Conservation (phyloP, 805 yeast genomes). For the Saturnispora diversa region DNA sequence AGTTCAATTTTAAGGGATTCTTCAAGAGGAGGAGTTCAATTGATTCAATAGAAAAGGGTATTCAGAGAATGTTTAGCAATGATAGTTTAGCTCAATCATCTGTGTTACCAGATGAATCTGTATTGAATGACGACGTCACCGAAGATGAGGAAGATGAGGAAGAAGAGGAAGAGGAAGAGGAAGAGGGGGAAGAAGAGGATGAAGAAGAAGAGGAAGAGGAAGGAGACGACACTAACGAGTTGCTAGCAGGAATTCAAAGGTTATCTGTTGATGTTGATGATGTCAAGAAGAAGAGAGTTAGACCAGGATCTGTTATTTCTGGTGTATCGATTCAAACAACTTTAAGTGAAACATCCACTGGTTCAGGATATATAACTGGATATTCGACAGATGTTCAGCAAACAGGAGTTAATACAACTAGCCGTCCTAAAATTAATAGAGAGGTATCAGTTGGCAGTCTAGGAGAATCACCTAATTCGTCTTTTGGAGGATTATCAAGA, state of each 20-base stretch:
- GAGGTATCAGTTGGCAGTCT: background rate
- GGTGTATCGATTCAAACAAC: conserved; percentile 42
- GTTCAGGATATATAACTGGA: conserved; percentile 31
- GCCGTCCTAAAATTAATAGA: background rate
- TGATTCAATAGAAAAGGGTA: background rate
- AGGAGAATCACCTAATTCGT: conserved; percentile 18
- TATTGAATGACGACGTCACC: background rate
- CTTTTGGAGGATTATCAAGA: conserved; percentile 28
- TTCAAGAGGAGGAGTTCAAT: background rate
- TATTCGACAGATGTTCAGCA: conserved; percentile 29
- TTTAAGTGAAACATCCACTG: conserved; percentile 45
- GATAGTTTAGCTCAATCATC: background rate
- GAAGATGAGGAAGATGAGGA: background rate
- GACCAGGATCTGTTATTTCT: conserved; percentile 48
- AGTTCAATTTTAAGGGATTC: background rate
- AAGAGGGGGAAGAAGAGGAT: background rate
- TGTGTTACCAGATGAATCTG: background rate
- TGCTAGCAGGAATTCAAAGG: too few relatives aligned
- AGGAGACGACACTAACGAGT: background rate
- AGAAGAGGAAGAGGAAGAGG: background rate
- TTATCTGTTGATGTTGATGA: background rate
- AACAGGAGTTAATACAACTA: background rate
- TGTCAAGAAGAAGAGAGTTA: conserved; percentile 8
- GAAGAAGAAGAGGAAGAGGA: conserved; percentile 4
- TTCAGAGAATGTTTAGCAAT: background rate